Base-by-base conservation (phyloP, 768 basidiomycete species). In the Myochromella boudieri region DNA sequence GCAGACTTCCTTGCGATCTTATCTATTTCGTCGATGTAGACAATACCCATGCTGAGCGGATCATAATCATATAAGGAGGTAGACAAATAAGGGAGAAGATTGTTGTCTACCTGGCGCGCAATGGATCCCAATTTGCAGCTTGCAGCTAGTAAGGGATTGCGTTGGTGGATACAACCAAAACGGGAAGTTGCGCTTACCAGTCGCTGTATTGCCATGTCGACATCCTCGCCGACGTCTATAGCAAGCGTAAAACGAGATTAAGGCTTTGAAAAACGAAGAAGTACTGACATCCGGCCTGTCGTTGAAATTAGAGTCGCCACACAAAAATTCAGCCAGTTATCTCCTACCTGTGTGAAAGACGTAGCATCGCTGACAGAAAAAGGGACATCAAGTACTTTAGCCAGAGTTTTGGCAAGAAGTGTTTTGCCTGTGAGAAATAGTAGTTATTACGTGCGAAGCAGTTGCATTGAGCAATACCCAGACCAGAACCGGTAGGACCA, bases 11-110 rank as follows among this genome's bases (percentile, higher is more conserved):
- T 78, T 11, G 92, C 87, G 48, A 97, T 84, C 69, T 98, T 97
- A 70, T 97, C 95, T 1, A 94, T 74, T 69, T 98, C 95, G 59
- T 98, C 95, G 37, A 98, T 94, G 61, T 95, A 95, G 25, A 97
- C 85, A 51, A 98, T 97, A 5, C 95, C 95, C 62, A 84, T 84
- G 60, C 91, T 95, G 54, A 38, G 34, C 5, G 33, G 33, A 34
- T 6, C 18, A 14, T 34, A 29, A 48, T n/a, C 38, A 37, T 34
- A 18, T 53, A 22, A 42, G 37, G 36, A 44, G 6, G 34, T 4
- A 26, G 22, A 36, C 26, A 37, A 27, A 17, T 18, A 20, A 26
- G 37, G 21, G 49, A 59, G 37, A 37, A 3, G 27, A 11, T 33
- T 21, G 6, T 28, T 15, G 15, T 18, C 25, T 56, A 91, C 91